These are phyloP conservation scores for Apiospora hydei DNA, from an alignment of 2,329 filamentous ascomycete species.

Conservation along the genomic window DNA sequence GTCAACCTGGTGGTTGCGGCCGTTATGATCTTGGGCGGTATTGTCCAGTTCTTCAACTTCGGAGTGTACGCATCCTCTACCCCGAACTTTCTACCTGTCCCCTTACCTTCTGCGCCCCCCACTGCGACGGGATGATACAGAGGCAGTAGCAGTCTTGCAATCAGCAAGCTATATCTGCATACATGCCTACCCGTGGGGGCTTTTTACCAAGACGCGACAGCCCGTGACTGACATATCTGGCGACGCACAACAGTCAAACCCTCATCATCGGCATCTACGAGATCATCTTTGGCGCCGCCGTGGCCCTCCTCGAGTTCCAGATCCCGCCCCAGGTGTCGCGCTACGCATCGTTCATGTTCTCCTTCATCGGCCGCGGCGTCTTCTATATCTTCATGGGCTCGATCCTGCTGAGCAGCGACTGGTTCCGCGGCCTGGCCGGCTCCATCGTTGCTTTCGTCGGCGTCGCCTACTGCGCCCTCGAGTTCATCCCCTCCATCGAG, in stretches of 20 bases:
- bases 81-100: slow-evolving; percentile 43
- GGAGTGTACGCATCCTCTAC: slow-evolving; percentile 59
- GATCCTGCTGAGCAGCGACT: slow-evolving; percentile 74
- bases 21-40: slow-evolving; percentile 86
- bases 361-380: slow-evolving; percentile 91
- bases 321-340: slow-evolving; percentile 91
- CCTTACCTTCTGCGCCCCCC: slow-evolving; percentile 44
- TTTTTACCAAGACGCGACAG: neutral
- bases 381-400: slow-evolving; percentile 97
- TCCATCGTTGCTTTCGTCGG: slow-evolving; percentile 80
- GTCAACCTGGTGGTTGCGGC: slow-evolving; percentile 90
- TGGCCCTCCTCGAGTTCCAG: slow-evolving; percentile 86
- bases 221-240: neutral
- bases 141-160: neutral
- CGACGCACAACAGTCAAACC: slow-evolving; percentile 59
- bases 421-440: slow-evolving; percentile 78
- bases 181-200: neutral
- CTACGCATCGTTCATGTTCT: slow-evolving; percentile 98
- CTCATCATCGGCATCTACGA: slow-evolving; percentile 87
- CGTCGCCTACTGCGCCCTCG: slow-evolving; percentile 76
- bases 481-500: slow-evolving; percentile 81
- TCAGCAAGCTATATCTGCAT: neutral
- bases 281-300: slow-evolving; percentile 85
- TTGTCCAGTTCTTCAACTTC: slow-evolving; percentile 72
- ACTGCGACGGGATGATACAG: neutral